Percentiles rank a stretch among this genome's conserved stretches.
phyloP scores from a whole-genome alignment of 495 filamentous ascomycete genomes.

The Penicillium odoratum region DNA sequence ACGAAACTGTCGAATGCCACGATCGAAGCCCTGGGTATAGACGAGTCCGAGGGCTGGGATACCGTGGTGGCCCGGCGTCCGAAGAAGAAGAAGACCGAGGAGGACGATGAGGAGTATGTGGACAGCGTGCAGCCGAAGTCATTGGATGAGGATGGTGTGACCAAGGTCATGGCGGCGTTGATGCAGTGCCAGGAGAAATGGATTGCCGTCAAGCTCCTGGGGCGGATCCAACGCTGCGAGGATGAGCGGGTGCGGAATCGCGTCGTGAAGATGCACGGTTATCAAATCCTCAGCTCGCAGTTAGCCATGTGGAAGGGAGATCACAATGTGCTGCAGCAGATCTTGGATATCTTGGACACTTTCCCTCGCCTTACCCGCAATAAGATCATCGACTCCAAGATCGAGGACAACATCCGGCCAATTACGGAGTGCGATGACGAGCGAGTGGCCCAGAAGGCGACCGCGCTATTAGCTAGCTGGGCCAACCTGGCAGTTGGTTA shows the following conservation, averaged over 20 bases:
- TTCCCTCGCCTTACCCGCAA: slow-evolving; percentile 93
- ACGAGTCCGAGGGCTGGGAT: slow-evolving; percentile 91
- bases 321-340: slow-evolving; percentile 81
- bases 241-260: slow-evolving; percentile 86
- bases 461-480: slow-evolving; percentile 78
- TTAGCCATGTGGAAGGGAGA: slow-evolving; percentile 84
- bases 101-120: slow-evolving; percentile 96
- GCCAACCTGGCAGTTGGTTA: slow-evolving; percentile 88
- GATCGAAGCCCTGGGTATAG: slow-evolving; percentile 94
- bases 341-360: slow-evolving; percentile 84
- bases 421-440: slow-evolving; percentile 70
- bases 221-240: slow-evolving; percentile 84
- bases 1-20: slow-evolving; percentile 89
- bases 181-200: slow-evolving; percentile 99
- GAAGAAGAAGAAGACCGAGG: slow-evolving; percentile 89
- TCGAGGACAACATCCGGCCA: slow-evolving; percentile 77
- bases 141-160: slow-evolving; percentile 85
- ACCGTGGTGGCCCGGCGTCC: slow-evolving; percentile 83
- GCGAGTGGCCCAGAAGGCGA: slow-evolving; percentile 69
- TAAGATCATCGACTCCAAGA: slow-evolving; percentile 96
- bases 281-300: slow-evolving; percentile 86
- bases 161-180: slow-evolving; percentile 97
- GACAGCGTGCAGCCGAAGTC: slow-evolving; percentile 82
- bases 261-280: slow-evolving; percentile 95
- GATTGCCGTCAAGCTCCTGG: slow-evolving; percentile 94